These are phyloP conservation scores for Talaromyces ruber DNA, from an alignment of 495 filamentous ascomycete species.

Conservation along the genomic window DNA sequence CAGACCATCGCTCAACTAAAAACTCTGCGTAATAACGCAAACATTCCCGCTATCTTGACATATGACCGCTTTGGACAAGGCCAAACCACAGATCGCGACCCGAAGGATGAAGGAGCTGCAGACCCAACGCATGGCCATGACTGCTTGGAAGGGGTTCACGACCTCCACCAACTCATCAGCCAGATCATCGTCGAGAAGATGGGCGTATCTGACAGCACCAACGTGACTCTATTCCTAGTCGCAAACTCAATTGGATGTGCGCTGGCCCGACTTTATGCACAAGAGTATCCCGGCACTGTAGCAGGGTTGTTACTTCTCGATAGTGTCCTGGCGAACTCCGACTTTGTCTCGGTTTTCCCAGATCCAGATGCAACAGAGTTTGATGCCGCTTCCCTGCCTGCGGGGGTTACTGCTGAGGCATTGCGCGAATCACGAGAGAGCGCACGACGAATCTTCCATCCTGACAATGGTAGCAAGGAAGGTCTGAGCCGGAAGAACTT, in stretches of 20 bases:
- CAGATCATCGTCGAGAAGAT: constrained; percentile 23
- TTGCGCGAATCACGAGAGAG: constrained; percentile 34
- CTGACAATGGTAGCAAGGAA: constrained; percentile 46
- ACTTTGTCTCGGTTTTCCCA: constrained; percentile 51
- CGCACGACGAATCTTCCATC: constrained; percentile 35
- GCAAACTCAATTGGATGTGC: constrained; percentile 53
- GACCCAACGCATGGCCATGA: constrained; percentile 46
- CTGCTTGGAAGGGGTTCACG: constrained; percentile 32
- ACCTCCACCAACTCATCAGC: constrained; percentile 42
- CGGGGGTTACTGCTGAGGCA: constrained; percentile 33
- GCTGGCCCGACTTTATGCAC: constrained; percentile 47
- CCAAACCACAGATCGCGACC: constrained; percentile 43
- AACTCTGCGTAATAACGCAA: constrained; percentile 13
- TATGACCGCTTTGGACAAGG: constrained; percentile 63
- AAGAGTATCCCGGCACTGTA: constrained; percentile 34
- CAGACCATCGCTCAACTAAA: constrained; percentile 35
- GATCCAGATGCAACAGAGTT: constrained; percentile 47
- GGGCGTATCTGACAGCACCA: constrained; percentile 8
- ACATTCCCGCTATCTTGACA: constrained; percentile 40
- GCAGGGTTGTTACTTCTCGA: constrained; percentile 49
- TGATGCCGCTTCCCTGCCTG: constrained; percentile 28
- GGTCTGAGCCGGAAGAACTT: constrained; percentile 44
- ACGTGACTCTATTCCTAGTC: constrained; percentile 36
- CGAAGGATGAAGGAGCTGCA: constrained; percentile 29
- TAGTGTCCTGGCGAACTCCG: constrained; percentile 51